Evolutionary conservation across 192 early-diverging fungal species (phyloP).

Genomic region (Phycomyces blakesleeanus): DNA sequence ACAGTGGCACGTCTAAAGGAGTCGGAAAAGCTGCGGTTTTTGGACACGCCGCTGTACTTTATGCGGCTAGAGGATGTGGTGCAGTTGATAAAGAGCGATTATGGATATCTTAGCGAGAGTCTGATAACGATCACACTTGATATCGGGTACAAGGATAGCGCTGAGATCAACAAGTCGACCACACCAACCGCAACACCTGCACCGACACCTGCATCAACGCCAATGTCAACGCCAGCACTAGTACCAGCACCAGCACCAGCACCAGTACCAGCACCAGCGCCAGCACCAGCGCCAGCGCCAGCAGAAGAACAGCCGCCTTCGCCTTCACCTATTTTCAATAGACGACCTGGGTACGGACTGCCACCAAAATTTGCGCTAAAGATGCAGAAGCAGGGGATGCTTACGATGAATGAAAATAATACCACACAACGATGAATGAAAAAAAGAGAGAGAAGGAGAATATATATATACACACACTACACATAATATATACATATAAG

Average conservation of each 20-base stretch:
- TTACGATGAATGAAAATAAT: not conserved
- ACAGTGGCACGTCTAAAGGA: constrained; percentile 33
- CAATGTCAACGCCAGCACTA: no score
- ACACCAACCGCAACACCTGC: no score
- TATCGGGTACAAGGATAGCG: constrained; percentile 41
- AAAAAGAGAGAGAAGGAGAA: not conserved
- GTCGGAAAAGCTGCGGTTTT: constrained; percentile 60
- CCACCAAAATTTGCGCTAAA: constrained; percentile 42
- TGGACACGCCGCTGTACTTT: constrained; percentile 58
- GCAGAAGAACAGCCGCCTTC: constrained; percentile 3
- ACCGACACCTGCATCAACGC: no score
- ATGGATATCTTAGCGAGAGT: constrained; percentile 57
- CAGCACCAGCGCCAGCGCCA: no score
- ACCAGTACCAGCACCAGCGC: no score
- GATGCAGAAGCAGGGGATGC: constrained; percentile 26
- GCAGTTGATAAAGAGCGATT: constrained; percentile 57
- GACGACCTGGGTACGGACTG: constrained; percentile 21
- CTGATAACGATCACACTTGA: constrained; percentile 68
- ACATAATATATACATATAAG: no score
- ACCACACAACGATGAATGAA: not conserved
- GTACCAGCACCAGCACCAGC: no score
- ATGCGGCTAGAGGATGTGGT: constrained; percentile 62
- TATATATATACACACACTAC: no score
- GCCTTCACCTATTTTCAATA: constrained; percentile 13
- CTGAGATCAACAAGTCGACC: not conserved